Percentiles rank a stretch among this genome's conserved stretches.
Evolutionary conservation across 352 stramenopile genomes (phyloP).

Genomic region (Thraustotheca clavata): DNA sequence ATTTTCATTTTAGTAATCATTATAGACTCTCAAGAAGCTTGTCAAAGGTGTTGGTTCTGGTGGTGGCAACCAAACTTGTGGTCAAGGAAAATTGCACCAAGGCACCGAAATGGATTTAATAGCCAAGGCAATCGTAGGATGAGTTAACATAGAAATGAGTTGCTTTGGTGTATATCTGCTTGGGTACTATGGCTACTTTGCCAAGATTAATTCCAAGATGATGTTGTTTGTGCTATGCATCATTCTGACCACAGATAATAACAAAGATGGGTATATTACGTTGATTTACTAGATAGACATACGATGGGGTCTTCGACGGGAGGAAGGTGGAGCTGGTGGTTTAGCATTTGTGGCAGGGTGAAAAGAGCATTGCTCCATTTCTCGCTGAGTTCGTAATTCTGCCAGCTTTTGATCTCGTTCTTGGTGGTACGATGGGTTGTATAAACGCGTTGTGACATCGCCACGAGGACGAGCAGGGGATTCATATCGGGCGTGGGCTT

Average conservation of each 20-base stretch:
- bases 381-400: background rate
- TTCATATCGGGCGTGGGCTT: background rate
- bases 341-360: background rate
- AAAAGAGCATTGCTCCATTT: background rate
- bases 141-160: background rate
- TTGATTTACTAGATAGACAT: background rate
- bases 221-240: background rate
- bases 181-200: background rate
- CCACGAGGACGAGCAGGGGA: background rate
- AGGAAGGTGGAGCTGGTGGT: background rate
- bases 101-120: background rate
- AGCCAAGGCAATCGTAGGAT: background rate
- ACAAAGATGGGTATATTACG: background rate
- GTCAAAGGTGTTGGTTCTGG: slow-evolving; percentile 33
- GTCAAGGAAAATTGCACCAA: slow-evolving; percentile 32
- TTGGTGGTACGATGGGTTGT: slow-evolving; percentile 10
- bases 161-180: no score
- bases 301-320: background rate
- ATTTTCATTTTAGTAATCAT: background rate
- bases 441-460: background rate
- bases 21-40: slow-evolving; percentile 31
- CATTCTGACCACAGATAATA: background rate
- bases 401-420: background rate
- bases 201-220: no score
- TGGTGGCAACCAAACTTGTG: slow-evolving; percentile 50